These are phyloP conservation scores for Diaporthe citrichinensis DNA, from an alignment of 2,329 filamentous ascomycete genomes.

Conservation along the genomic window DNA sequence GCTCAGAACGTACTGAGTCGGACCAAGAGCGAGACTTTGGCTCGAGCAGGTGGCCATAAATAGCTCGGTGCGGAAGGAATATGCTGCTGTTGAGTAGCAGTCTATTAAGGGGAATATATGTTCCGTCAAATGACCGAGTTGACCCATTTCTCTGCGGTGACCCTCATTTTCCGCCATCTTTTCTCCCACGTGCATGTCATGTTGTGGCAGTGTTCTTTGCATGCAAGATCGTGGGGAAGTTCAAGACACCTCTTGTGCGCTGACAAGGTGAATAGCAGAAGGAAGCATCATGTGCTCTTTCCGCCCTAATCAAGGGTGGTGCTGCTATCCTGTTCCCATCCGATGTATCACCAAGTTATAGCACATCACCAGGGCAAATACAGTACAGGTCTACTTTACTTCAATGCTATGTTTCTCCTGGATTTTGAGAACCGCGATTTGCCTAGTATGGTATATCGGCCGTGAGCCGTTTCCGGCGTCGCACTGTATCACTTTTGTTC, in stretches of 20 bases:
- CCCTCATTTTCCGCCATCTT: neutral
- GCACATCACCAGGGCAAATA: too few species aligned
- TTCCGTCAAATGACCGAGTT: neutral
- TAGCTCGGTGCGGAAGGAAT: neutral
- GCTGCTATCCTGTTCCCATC: neutral
- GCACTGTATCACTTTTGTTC: too few species aligned
- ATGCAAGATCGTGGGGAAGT: too few species aligned
- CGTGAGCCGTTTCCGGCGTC: too few species aligned
- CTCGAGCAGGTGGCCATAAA: neutral
- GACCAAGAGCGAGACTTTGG: neutral
- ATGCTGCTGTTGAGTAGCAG: neutral
- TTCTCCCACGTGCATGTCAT: neutral
- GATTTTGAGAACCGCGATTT: too few species aligned
- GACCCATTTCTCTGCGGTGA: neutral
- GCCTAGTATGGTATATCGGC: too few species aligned
- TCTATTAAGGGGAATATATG: neutral
- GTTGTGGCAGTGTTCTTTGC: too few species aligned
- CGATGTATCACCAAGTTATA: neutral
- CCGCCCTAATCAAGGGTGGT: neutral
- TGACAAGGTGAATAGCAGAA: neutral
- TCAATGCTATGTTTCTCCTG: too few species aligned
- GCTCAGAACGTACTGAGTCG: neutral
- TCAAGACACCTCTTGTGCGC: neutral
- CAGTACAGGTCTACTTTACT: too few species aligned
- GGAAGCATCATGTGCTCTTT: neutral